Evolutionary conservation across 306 rosid species (phyloP), one percentile per base, ranked within the genome.

Genomic region (Alnus rubra): DNA sequence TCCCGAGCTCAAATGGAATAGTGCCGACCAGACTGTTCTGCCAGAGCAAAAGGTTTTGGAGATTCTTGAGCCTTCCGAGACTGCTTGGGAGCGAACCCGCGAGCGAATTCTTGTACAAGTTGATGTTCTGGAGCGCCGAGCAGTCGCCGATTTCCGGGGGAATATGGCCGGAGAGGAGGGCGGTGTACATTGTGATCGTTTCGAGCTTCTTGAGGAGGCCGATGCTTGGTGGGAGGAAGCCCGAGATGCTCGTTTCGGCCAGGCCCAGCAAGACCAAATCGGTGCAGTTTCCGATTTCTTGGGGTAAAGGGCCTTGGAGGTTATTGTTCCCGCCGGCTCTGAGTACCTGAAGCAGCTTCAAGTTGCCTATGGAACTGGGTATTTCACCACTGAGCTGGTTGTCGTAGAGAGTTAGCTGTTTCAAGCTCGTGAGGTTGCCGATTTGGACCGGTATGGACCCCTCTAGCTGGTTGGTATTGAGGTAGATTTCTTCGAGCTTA

Each of bases 251-350:
- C 10, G 98, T 95, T 82, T 93, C 99, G 23, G 98, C 97, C 3
- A 95, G 69, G 0, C 99, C 99, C 82, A 95, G 19, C 89, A 88
- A 82, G 10, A 70, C 88, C 81, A 95, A 84, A 68, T 78, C 82
- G 19, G 90, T 80, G 83, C 95, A 93, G 83, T 92, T 91, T 0
- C 97, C 97, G 39, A 95, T 91, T 80, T 90, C 98, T 8, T 71
- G 76, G 1, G 98, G 98, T 19, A 92, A 4, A 23, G 87, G 39
- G 13, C 98, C 99, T 77, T 79, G 88, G 1, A 95, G 76, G 55
- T 92, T 90, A 90, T 93, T 93, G 91, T 92, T 95, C 28, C 99
- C 98, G 5, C 99, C 98, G 3, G 91, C 92, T 86, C 98, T 86
- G 63, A 95, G 82, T 63, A 86, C 89, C 75, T 90, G 87, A 42